A percentile compares a stretch with the other conserved stretches of the same genome.
These are phyloP conservation scores for Schizophyllum commune DNA, from an alignment of 1,284 basidiomycete species.

Conservation along the genomic window DNA sequence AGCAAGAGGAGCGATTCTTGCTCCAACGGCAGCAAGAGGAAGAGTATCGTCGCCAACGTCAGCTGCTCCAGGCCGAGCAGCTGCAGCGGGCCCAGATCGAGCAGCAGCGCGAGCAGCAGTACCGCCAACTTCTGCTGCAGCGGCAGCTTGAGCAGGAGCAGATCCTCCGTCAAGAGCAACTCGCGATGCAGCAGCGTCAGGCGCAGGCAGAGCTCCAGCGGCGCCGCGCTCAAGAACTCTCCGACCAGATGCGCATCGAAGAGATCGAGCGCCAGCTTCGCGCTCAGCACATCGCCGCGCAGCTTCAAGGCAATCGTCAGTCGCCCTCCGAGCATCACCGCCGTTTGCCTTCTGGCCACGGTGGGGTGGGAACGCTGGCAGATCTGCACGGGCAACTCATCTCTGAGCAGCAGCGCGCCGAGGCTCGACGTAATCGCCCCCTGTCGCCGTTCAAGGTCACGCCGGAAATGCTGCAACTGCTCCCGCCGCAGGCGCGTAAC, in stretches of 20 bases:
- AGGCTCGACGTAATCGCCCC: conserved; percentile 32
- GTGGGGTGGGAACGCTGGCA: conserved; percentile 29
- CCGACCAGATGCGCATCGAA: conserved; percentile 54
- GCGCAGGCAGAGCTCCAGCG: conserved; percentile 36
- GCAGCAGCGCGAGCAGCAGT: conserved; percentile 29
- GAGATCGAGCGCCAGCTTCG: conserved; percentile 55
- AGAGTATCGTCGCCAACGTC: conserved; percentile 32
- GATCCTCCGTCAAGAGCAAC: conserved; percentile 15
- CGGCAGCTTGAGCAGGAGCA: conserved; percentile 23
- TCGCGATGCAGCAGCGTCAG: conserved; percentile 31
- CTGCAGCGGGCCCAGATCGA: conserved; percentile 30
- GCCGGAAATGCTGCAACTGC: conserved; percentile 9
- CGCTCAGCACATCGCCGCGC: conserved; percentile 38
- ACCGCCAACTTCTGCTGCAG: background rate
- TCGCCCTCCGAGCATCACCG: conserved; percentile 18
- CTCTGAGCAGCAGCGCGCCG: conserved; percentile 28
- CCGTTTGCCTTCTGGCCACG: conserved; percentile 29
- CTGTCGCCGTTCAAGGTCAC: conserved; percentile 35
- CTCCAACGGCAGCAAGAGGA: conserved; percentile 31
- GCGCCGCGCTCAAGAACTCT: conserved; percentile 32
- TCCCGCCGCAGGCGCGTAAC: conserved; percentile 43
- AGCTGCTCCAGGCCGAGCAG: conserved; percentile 20
- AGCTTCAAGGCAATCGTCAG: conserved; percentile 29
- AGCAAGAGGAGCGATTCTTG: conserved; percentile 16
- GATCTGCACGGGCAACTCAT: conserved; percentile 26